These are phyloP conservation scores for Alternaria angustiovoidea DNA, from an alignment of 2,329 filamentous ascomycete genomes.

Conservation along the genomic window DNA sequence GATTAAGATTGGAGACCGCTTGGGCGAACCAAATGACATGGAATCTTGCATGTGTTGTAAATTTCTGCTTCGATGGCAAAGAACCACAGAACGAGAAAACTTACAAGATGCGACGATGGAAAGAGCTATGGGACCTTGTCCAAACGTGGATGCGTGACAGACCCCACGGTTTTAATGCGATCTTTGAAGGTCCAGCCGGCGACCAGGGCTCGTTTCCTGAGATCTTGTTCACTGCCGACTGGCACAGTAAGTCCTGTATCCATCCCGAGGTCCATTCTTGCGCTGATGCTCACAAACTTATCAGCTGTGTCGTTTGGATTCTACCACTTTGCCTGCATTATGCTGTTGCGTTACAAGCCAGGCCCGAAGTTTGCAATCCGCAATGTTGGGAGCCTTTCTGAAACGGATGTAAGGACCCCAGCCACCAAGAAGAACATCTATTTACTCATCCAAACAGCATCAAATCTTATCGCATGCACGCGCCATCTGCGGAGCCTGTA, in stretches of 20 bases:
- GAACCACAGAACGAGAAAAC: slow-evolving; percentile 21
- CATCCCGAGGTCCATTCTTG: no score
- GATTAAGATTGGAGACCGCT: slow-evolving; percentile 39
- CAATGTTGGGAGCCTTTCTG: slow-evolving; percentile 27
- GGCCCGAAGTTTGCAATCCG: slow-evolving; percentile 39
- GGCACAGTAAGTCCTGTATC: slow-evolving; percentile 34
- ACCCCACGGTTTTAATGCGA: slow-evolving; percentile 39
- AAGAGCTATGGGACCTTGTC: slow-evolving; percentile 33
- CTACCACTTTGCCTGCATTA: slow-evolving; percentile 41
- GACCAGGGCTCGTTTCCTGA: slow-evolving; percentile 31
- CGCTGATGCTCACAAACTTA: not conserved
- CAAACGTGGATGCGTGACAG: slow-evolving; percentile 35
- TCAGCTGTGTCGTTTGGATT: slow-evolving; percentile 37
- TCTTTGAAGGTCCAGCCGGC: slow-evolving; percentile 32
- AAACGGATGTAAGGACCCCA: slow-evolving; percentile 28
- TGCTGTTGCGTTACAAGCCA: slow-evolving; percentile 42
- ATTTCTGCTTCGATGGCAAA: slow-evolving; percentile 40
- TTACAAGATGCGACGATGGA: slow-evolving; percentile 26
- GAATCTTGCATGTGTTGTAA: slow-evolving; percentile 40
- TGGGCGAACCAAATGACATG: slow-evolving; percentile 48
- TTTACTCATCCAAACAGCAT: slow-evolving; percentile 19
- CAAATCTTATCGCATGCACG: slow-evolving; percentile 37
- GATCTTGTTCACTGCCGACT: slow-evolving; percentile 42
- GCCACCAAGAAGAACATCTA: not conserved
- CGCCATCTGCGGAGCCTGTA: slow-evolving; percentile 38